These are phyloP conservation scores for Microbotryum violaceum DNA, from an alignment of 1,284 basidiomycete genomes.

Conservation along the genomic window DNA sequence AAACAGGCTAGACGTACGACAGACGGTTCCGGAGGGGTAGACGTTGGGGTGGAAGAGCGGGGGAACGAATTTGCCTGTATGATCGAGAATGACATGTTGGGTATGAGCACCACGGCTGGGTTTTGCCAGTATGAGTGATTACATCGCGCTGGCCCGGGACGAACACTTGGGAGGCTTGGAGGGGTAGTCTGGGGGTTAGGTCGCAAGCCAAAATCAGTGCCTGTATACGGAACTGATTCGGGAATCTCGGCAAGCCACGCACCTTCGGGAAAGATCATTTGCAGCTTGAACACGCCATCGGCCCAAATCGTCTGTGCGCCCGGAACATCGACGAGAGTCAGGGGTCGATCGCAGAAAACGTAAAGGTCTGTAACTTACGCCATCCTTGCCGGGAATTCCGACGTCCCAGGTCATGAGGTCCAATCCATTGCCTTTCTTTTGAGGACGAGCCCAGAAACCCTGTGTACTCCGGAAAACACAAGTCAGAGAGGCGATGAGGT, in stretches of 20 bases:
- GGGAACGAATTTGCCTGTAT: slow-evolving; percentile 86
- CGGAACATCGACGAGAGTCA: background rate
- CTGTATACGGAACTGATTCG: slow-evolving; percentile 17
- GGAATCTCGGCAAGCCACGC: slow-evolving; percentile 33
- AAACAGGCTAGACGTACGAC: slow-evolving; percentile 42
- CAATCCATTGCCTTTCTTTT: slow-evolving; percentile 62
- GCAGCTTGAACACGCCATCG: slow-evolving; percentile 84
- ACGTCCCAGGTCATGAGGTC: slow-evolving; percentile 98
- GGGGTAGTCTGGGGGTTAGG: slow-evolving; percentile 64
- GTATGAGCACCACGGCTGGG: background rate
- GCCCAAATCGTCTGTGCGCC: slow-evolving; percentile 85
- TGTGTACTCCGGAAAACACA: background rate
- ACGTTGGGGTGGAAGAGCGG: slow-evolving; percentile 98
- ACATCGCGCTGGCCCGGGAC: slow-evolving; percentile 31
- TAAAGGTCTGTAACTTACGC: slow-evolving; percentile 50
- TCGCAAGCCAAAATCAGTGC: slow-evolving; percentile 6
- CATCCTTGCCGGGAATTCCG: slow-evolving; percentile 49
- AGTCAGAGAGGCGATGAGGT: background rate
- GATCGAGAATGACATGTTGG: slow-evolving; percentile 1
- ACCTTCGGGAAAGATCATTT: slow-evolving; percentile 94
- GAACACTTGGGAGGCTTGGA: slow-evolving; percentile 91
- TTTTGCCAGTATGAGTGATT: background rate
- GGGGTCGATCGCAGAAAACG: background rate
- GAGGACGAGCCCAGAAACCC: slow-evolving; percentile 27
- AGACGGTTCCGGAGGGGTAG: slow-evolving; percentile 97